Base-by-base conservation (phyloP, 2,329 filamentous ascomycete genomes). In the Cladophialophora carrionii region DNA sequence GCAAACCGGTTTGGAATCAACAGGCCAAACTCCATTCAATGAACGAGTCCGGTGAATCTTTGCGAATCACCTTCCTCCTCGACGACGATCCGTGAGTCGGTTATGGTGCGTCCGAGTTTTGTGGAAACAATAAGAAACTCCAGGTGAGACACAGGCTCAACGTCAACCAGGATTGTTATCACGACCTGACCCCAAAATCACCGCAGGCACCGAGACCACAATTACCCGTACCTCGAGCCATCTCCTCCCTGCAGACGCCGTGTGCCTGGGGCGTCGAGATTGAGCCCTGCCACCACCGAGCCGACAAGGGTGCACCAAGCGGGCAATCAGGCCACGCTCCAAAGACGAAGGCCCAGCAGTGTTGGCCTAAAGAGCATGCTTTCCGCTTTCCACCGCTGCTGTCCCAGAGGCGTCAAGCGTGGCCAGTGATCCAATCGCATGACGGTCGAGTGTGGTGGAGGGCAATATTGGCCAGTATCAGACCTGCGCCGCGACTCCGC, bases 401-500 rank as follows among this genome's bases (percentile, higher is more conserved):
- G 48, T 59, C 29, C 61, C 29, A 48, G 51, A 34, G 53, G 43
- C 57, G 48, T 32, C 59, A 59, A 56, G 62, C 22, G 54, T 52
- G 60, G n/a, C 52, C 53, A 51, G 41, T 17, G 53, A 37, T 34
- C 66, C 63, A 68, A 65, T 68, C 56, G 63, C 52, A 63, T 57
- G 26, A 41, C 20, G 32, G 34, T 56, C 51, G 60, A 31, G 31
- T 58, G 32, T 34, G 26, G 34, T 12, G 10, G 43, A 51, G 17
- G 51, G 54, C 46, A 57, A 66, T 63, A 68, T 64, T 66, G 66
- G 63, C 61, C 61, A 61, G 61, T 61, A 62, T 61, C 61, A 64
- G 61, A 49, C 62, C 64, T 68, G 67, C 67, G 67, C 67, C 67
- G 58, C 58, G 51, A 69, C 67, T 69, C 57, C 67, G 67, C 67